These are phyloP conservation scores for Lanzia echinophila DNA, from an alignment of 2,329 filamentous ascomycete genomes.

Conservation along the genomic window DNA sequence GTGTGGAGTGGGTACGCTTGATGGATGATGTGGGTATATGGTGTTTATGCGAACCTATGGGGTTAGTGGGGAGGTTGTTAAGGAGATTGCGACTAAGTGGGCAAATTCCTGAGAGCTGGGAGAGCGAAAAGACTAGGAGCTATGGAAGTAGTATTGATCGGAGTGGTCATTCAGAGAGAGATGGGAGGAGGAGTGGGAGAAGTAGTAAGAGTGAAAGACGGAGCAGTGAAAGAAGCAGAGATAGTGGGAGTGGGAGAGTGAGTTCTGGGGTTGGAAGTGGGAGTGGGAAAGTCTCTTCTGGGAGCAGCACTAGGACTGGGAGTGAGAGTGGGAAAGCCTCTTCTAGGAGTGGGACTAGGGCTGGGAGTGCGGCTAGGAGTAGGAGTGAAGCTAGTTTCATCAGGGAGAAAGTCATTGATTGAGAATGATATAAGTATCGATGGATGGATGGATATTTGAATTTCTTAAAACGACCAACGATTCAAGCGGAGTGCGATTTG, in stretches of 20 bases:
- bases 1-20: conserved; percentile 15
- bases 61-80: not conserved
- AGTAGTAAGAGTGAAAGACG: not conserved
- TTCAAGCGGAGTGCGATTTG: too few relatives aligned
- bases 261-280: not conserved
- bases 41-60: not conserved
- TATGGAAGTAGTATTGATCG: not conserved
- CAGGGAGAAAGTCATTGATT: not conserved
- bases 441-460: too few relatives aligned
- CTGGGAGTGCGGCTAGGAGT: too few relatives aligned
- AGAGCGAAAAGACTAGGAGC: not conserved
- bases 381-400: too few relatives aligned
- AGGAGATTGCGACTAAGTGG: not conserved
- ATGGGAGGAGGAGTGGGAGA: not conserved
- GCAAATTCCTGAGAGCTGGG: not conserved
- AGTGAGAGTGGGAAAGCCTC: too few relatives aligned
- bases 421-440: too few relatives aligned
- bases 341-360: too few relatives aligned
- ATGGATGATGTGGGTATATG: conserved; percentile 22
- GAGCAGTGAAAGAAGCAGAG: not conserved
- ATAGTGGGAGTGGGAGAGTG: not conserved
- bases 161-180: not conserved
- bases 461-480: too few relatives aligned
- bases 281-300: not conserved
- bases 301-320: too few relatives aligned